phyloP scores from a whole-genome alignment of 768 basidiomycete species.

The Leccinum truebloodii region DNA sequence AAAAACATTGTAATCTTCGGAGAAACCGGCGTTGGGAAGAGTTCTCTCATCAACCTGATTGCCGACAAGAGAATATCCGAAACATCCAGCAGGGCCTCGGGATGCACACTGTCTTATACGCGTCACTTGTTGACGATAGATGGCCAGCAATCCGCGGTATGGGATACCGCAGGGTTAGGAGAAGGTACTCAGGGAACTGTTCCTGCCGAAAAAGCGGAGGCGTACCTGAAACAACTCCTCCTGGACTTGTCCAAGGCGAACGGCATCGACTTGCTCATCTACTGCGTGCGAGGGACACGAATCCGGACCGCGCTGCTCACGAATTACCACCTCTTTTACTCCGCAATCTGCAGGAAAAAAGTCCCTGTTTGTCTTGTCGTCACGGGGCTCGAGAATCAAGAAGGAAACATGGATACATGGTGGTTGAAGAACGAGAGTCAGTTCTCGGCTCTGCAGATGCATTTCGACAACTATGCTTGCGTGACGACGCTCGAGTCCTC shows the following conservation, averaged over 20 bases:
- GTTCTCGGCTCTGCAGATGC: slow-evolving; percentile 33
- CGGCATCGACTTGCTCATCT: slow-evolving; percentile 27
- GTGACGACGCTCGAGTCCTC: slow-evolving; percentile 34
- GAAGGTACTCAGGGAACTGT: slow-evolving; percentile 24
- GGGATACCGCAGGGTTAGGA: slow-evolving; percentile 30
- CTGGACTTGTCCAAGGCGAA: slow-evolving; percentile 12
- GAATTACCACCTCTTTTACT: slow-evolving; percentile 42
- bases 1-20: slow-evolving; percentile 5
- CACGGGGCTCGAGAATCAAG: slow-evolving; percentile 41
- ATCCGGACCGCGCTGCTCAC: slow-evolving; percentile 20
- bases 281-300: slow-evolving; percentile 31
- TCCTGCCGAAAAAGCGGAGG: slow-evolving; percentile 26
- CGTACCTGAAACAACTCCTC: slow-evolving; percentile 31
- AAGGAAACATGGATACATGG: slow-evolving; percentile 31
- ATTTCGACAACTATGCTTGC: slow-evolving; percentile 39
- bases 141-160: slow-evolving; percentile 18
- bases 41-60: no score
- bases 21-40: no score
- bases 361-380: slow-evolving; percentile 42
- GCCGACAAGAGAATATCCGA: slow-evolving; percentile 1
- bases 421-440: slow-evolving; percentile 30
- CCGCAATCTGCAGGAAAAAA: slow-evolving; percentile 38
- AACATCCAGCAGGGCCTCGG: slow-evolving; percentile 24
- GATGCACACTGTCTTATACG: slow-evolving; percentile 18
- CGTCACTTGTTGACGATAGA: slow-evolving; percentile 12